Conservation (phyloP, 768 basidiomycete genomes). For the Suillus sp. region DNA sequence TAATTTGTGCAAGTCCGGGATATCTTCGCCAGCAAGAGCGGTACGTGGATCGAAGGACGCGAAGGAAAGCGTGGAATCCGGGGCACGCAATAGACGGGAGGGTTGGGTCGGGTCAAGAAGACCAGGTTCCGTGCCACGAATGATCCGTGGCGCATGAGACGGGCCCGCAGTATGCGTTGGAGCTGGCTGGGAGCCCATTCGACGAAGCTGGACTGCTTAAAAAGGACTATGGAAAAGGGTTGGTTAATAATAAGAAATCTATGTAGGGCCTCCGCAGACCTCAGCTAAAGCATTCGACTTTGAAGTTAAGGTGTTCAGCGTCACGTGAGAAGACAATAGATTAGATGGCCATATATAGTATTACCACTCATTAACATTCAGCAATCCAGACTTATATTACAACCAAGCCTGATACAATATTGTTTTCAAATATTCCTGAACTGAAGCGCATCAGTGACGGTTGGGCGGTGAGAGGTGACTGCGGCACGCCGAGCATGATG, state of each 20-base stretch:
- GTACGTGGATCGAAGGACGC: constrained; percentile 74
- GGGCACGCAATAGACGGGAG: constrained; percentile 59
- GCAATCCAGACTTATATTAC: too few species aligned
- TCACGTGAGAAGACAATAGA: not conserved
- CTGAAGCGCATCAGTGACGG: not conserved
- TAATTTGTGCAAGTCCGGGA: constrained; percentile 42
- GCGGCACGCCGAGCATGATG: not conserved
- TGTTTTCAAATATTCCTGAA: not conserved
- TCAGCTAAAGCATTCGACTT: not conserved
- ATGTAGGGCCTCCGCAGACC: not conserved
- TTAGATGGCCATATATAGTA: too few species aligned
- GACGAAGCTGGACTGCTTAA: not conserved
- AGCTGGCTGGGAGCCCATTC: constrained; percentile 1
- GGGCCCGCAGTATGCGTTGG: not conserved
- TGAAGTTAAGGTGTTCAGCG: not conserved
- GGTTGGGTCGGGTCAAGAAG: constrained; percentile 64
- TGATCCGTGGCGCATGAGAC: constrained; percentile 15
- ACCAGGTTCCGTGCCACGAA: constrained; percentile 58
- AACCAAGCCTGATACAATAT: too few species aligned
- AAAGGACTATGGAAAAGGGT: constrained; percentile 2
- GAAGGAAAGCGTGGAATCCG: constrained; percentile 64
- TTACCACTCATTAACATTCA: too few species aligned
- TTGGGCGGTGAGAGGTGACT: not conserved
- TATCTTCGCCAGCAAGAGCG: constrained; percentile 46
- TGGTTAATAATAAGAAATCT: not conserved